Evolutionary conservation across 2,329 filamentous ascomycete species (phyloP), one percentile per base, ranked within the genome.

Genomic region (Talaromyces sp.): DNA sequence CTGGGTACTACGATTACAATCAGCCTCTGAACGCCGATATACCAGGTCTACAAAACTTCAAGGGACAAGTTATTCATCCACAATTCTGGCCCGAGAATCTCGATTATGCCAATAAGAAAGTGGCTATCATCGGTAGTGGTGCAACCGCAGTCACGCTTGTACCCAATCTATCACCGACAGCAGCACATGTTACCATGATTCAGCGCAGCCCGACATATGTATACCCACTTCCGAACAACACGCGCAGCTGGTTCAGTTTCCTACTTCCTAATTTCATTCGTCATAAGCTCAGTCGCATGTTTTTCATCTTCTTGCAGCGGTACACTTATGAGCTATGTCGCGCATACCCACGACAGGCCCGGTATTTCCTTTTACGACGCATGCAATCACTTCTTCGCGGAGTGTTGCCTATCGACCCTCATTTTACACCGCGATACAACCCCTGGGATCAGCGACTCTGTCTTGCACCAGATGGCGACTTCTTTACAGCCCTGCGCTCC

Each of bases 131-230:
- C 67, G 91, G 91, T 16, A 89, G 86, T 16, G 92, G 92, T 8
- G 92, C 92, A 2, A 96, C 92, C 0, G 89, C 91, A 7, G 79
- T 94, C 58, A 95, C 92, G 0, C 82, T 96, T 0, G 75, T 96
- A 3, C 92, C 92, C 0, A 85, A 83, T 56, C 78, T 96, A 54
- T 86, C 87, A 0, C 79, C 89, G 50, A 85, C 84, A 45, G 90
- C 90, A 5, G 78, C 78, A 5, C 84, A 85, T 14, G 87, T 93
- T 33, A 94, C 90, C 1, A 92, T 94, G 86, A 83, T 96, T 2
- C 92, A 96, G 78, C 87, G 92, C 64, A 92, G 88, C 54, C 92
- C 92, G 0, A 85, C 84, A 0, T 93, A 91, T 71, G 83, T 93
- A 63, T 69, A 90, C 52, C 79, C 84, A n/a, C 70, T 87, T 1